A percentile compares a stretch with the other conserved stretches of the same genome.
phyloP scores from a whole-genome alignment of 805 yeast species.

The Yamadazyma laniorum region DNA sequence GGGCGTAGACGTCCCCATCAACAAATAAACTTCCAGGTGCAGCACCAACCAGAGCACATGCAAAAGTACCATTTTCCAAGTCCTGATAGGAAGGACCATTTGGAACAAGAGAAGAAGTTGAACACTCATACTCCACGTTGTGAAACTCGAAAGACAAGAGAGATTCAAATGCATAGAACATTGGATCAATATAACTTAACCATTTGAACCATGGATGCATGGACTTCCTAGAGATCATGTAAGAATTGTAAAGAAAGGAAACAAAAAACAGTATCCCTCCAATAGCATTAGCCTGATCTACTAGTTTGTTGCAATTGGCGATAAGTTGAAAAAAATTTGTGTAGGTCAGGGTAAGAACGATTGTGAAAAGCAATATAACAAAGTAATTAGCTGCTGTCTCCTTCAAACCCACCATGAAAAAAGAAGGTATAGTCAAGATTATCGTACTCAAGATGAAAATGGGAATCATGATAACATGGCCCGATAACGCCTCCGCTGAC shows the following conservation, averaged over 20 bases:
- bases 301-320: slow-evolving; percentile 41
- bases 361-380: slow-evolving; percentile 31
- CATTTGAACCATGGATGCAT: slow-evolving; percentile 68
- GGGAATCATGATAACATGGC: slow-evolving; percentile 61
- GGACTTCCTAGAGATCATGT: slow-evolving; percentile 40
- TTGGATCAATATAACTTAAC: slow-evolving; percentile 44
- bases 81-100: slow-evolving; percentile 52
- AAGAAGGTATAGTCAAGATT: slow-evolving; percentile 30
- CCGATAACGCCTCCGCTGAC: slow-evolving; percentile 67
- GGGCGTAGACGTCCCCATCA: slow-evolving; percentile 58
- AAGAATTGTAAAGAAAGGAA: slow-evolving; percentile 55
- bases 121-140: slow-evolving; percentile 54
- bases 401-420: slow-evolving; percentile 51
- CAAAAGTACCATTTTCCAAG: slow-evolving; percentile 35
- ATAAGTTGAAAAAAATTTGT: slow-evolving; percentile 34
- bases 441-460: slow-evolving; percentile 43
- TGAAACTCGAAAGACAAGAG: slow-evolving; percentile 66
- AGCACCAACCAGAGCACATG: slow-evolving; percentile 65
- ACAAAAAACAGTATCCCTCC: slow-evolving; percentile 47
- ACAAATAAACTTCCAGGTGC: slow-evolving; percentile 51
- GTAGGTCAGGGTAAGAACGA: slow-evolving; percentile 41
- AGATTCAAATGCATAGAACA: slow-evolving; percentile 50
- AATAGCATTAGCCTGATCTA: slow-evolving; percentile 45
- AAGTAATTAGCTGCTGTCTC: slow-evolving; percentile 37
- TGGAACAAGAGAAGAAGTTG: slow-evolving; percentile 48